A percentile compares a stretch with the other conserved stretches of the same genome.
These are phyloP conservation scores for Babesia ovata DNA, from an alignment of 169 alveolate genomes.

Conservation along the genomic window DNA sequence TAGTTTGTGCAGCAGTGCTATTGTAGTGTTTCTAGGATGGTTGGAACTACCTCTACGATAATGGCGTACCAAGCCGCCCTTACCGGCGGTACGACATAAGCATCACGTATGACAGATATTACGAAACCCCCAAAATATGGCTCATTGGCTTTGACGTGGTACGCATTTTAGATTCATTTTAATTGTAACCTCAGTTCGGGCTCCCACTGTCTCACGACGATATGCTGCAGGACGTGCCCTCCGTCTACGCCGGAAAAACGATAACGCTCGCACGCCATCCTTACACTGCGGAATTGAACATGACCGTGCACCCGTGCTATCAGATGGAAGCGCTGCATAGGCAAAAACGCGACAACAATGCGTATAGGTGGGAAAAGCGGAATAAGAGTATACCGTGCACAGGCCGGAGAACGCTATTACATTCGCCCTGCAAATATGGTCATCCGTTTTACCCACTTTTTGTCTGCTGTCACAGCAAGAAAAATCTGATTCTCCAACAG, in stretches of 20 bases:
- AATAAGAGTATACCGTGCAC: background rate
- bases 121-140: conserved; percentile 69
- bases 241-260: conserved; percentile 58
- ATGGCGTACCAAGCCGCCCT: background rate
- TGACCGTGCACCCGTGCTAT: conserved; percentile 67
- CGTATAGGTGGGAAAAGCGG: conserved; percentile 1
- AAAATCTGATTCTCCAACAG: background rate
- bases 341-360: background rate
- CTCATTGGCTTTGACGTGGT: conserved; percentile 59
- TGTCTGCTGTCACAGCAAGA: background rate
- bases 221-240: conserved; percentile 64
- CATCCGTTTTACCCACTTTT: conserved; percentile 37
- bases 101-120: conserved; percentile 61
- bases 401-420: conserved; percentile 22
- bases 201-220: conserved; percentile 50
- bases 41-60: conserved; percentile 10
- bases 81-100: conserved; percentile 45
- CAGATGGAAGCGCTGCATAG: conserved; percentile 57
- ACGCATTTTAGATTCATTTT: background rate
- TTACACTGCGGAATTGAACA: conserved; percentile 32
- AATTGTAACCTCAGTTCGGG: conserved; percentile 43
- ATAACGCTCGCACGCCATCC: conserved; percentile 60
- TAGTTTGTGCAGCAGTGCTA: background rate
- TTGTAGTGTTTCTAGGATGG: background rate
- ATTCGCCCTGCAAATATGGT: conserved; percentile 35